phyloP scores from a whole-genome alignment of 345 rosid genomes.

The Clausena lansium region DNA sequence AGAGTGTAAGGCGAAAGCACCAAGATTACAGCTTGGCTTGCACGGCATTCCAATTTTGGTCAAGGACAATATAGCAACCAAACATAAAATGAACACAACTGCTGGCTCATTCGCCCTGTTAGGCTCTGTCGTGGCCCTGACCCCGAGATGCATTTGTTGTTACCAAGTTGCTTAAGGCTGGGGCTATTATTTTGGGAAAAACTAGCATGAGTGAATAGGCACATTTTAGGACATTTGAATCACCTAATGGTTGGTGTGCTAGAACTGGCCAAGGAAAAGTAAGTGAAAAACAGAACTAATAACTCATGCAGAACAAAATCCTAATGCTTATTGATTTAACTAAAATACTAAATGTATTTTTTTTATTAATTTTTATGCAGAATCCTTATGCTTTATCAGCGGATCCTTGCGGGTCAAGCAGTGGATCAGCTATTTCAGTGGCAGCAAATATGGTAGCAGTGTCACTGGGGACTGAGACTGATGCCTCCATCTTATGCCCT shows the following conservation, averaged over 20 bases:
- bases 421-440: slow-evolving; percentile 27
- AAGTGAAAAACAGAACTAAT: neutral
- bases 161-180: slow-evolving; percentile 49
- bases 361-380: slow-evolving; percentile 7
- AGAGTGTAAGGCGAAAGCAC: slow-evolving; percentile 33
- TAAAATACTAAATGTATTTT: neutral
- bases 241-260: slow-evolving; percentile 50
- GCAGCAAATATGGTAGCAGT: slow-evolving; percentile 33
- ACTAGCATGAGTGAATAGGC: slow-evolving; percentile 79
- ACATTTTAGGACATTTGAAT: slow-evolving; percentile 20
- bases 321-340: too few species aligned
- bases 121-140: slow-evolving; percentile 60
- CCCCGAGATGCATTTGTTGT: slow-evolving; percentile 65
- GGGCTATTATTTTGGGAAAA: slow-evolving; percentile 73
- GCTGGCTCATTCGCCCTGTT: slow-evolving; percentile 71
- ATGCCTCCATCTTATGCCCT: slow-evolving; percentile 25
- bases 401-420: slow-evolving; percentile 27
- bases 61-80: slow-evolving; percentile 67
- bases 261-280: slow-evolving; percentile 75
- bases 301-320: too few species aligned
- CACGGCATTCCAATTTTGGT: slow-evolving; percentile 69
- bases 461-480: slow-evolving; percentile 23
- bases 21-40: slow-evolving; percentile 27
- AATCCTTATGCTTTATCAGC: slow-evolving; percentile 14
- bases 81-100: slow-evolving; percentile 64